phyloP scores from a whole-genome alignment of 768 basidiomycete species.

The Agaricus sinodeliciosus region DNA sequence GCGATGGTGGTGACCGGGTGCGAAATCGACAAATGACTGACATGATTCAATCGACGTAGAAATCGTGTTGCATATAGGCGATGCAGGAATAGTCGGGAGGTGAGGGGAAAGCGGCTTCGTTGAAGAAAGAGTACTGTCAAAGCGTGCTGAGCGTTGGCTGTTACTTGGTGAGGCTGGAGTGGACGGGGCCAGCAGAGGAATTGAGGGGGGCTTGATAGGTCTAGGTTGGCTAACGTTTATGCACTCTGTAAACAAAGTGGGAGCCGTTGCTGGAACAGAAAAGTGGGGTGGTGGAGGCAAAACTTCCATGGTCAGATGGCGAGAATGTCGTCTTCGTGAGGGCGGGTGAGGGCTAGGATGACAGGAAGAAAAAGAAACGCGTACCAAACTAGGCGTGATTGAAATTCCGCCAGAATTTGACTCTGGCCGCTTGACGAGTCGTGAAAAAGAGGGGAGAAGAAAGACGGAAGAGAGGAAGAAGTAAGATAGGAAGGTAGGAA shows the following conservation, averaged over 20 bases:
- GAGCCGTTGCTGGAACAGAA: not conserved
- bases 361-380: not conserved
- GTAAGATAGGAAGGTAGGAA: too few relatives aligned
- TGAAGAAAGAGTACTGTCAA: conserved; percentile 2
- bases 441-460: too few relatives aligned
- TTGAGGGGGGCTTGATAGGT: not conserved
- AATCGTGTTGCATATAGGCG: conserved; percentile 50
- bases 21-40: conserved; percentile 13
- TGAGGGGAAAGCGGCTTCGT: conserved; percentile 32
- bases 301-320: conserved; percentile 10
- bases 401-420: not conserved
- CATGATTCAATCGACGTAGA: conserved; percentile 20
- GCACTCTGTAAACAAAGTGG: conserved; percentile 1
- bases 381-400: conserved; percentile 2
- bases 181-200: not conserved
- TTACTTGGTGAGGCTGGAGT: not conserved
- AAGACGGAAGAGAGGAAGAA: too few relatives aligned
- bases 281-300: conserved; percentile 7
- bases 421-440: not conserved
- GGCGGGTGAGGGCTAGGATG: not conserved
- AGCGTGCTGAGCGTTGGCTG: not conserved
- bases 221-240: not conserved
- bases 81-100: conserved; percentile 53
- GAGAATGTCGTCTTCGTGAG: not conserved
- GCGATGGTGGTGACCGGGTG: conserved; percentile 7